A percentile compares a stretch with the other conserved stretches of the same genome.
Conservation (phyloP, 2,329 filamentous ascomycete genomes). For the Exophiala aquamarina region DNA sequence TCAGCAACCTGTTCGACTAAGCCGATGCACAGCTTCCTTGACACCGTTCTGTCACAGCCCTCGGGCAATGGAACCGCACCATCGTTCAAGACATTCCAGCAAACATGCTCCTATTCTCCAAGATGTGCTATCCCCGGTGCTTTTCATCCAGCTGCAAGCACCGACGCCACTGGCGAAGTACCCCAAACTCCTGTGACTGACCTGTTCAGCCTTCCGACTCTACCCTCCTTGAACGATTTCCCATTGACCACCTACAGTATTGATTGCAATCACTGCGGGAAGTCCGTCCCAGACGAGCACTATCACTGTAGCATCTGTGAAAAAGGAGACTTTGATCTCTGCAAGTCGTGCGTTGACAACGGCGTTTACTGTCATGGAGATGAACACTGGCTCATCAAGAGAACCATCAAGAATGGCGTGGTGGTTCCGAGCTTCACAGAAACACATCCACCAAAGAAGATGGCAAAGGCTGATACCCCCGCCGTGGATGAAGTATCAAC, state of each 20-base stretch:
- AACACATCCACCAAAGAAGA: conserved; percentile 67
- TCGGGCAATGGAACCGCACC: conserved; percentile 4
- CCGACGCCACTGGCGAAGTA: conserved; percentile 8
- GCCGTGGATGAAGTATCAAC: conserved; percentile 21
- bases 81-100: conserved; percentile 21
- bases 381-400: conserved; percentile 93
- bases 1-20: conserved; percentile 13
- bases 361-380: conserved; percentile 76
- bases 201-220: conserved; percentile 32
- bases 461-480: conserved; percentile 14
- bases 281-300: conserved; percentile 74
- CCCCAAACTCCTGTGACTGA: conserved; percentile 5
- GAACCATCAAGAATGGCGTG: conserved; percentile 72
- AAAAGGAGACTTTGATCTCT: conserved; percentile 91
- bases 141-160: conserved; percentile 14
- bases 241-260: conserved; percentile 66
- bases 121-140: conserved; percentile 23
- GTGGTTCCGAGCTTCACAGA: conserved; percentile 86
- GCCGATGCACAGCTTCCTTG: conserved; percentile 41
- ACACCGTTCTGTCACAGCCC: conserved; percentile 38
- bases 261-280: conserved; percentile 89
- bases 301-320: conserved; percentile 96
- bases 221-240: conserved; percentile 36
- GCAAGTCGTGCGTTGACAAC: conserved; percentile 71
- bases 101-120: conserved; percentile 21